Conservation (phyloP, 2,329 filamentous ascomycete species). For the Stemphylium lycopersici region DNA sequence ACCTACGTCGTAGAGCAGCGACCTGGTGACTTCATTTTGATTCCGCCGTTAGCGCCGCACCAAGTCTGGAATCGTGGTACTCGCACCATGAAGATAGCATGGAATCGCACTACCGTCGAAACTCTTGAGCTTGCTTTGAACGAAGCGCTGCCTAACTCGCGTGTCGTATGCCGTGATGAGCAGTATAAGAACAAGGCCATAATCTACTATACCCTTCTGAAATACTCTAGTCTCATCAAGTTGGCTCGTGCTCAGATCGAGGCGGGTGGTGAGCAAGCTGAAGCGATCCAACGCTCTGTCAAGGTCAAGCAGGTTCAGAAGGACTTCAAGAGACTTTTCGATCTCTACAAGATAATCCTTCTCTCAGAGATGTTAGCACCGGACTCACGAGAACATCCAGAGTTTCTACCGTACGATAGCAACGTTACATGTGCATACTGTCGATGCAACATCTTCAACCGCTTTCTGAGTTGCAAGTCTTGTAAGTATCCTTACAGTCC, state of each 20-base stretch:
- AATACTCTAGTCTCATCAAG: slow-evolving; percentile 70
- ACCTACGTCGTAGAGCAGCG: slow-evolving; percentile 92
- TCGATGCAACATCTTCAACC: slow-evolving; percentile 94
- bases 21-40: slow-evolving; percentile 88
- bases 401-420: slow-evolving; percentile 82
- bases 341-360: slow-evolving; percentile 77
- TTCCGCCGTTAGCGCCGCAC: slow-evolving; percentile 91
- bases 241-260: slow-evolving; percentile 64
- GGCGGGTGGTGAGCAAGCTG: slow-evolving; percentile 45
- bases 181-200: slow-evolving; percentile 99
- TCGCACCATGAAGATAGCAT: slow-evolving; percentile 94
- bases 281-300: slow-evolving; percentile 46
- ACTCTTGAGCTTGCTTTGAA: slow-evolving; percentile 84
- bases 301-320: slow-evolving; percentile 74
- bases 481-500: slow-evolving; percentile 72
- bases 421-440: slow-evolving; percentile 97
- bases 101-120: slow-evolving; percentile 94
- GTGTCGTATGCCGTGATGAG: slow-evolving; percentile 93
- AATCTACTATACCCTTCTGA: slow-evolving; percentile 82
- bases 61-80: slow-evolving; percentile 99
- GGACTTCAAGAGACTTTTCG: slow-evolving; percentile 83
- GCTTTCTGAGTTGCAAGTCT: slow-evolving; percentile 88
- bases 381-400: slow-evolving; percentile 70
- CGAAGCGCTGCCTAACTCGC: slow-evolving; percentile 86
- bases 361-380: slow-evolving; percentile 84